A percentile compares a stretch with the other conserved stretches of the same genome.
These are phyloP conservation scores for Wickerhamiella domercqiae DNA, from an alignment of 805 yeast species.

Conservation along the genomic window DNA sequence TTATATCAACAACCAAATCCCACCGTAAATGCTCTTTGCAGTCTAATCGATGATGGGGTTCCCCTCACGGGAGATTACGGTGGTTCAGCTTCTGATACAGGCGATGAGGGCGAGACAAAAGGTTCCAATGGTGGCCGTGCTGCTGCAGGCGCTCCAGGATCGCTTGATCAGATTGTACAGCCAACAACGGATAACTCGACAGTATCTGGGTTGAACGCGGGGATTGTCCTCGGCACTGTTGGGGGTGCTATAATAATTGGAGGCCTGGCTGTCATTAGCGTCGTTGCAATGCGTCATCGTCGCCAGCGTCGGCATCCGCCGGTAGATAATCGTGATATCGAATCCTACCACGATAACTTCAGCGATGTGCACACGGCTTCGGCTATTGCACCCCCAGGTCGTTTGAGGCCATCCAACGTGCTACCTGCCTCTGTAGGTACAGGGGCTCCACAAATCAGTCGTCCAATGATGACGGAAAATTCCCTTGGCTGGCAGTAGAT, in stretches of 20 bases:
- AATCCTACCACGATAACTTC: conserved; percentile 14
- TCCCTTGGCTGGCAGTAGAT: conserved; percentile 27
- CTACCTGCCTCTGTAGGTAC: neutral
- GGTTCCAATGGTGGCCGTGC: conserved; percentile 20
- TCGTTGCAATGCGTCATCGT: conserved; percentile 23
- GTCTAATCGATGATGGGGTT: conserved; percentile 55
- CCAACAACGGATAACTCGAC: conserved; percentile 23
- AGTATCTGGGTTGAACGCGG: conserved; percentile 37
- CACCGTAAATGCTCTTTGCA: conserved; percentile 42
- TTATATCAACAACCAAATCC: conserved; percentile 45
- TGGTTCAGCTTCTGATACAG: conserved; percentile 8
- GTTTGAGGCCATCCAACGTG: neutral
- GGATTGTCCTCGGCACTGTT: conserved; percentile 70
- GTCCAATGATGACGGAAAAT: conserved; percentile 28
- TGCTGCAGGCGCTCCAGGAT: conserved; percentile 19
- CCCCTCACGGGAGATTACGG: conserved; percentile 24
- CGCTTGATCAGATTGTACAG: conserved; percentile 21
- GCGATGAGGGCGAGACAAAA: conserved; percentile 10
- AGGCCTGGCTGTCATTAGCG: conserved; percentile 29
- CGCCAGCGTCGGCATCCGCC: conserved; percentile 29
- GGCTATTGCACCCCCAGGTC: neutral
- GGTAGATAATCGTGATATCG: conserved; percentile 13
- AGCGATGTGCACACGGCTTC: conserved; percentile 2
- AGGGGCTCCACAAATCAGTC: conserved; percentile 22
- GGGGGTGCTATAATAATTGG: conserved; percentile 61